Percentiles rank a stretch among this genome's conserved stretches.
Evolutionary conservation across 768 basidiomycete species (phyloP).

Genomic region (Phylloporus sp.): DNA sequence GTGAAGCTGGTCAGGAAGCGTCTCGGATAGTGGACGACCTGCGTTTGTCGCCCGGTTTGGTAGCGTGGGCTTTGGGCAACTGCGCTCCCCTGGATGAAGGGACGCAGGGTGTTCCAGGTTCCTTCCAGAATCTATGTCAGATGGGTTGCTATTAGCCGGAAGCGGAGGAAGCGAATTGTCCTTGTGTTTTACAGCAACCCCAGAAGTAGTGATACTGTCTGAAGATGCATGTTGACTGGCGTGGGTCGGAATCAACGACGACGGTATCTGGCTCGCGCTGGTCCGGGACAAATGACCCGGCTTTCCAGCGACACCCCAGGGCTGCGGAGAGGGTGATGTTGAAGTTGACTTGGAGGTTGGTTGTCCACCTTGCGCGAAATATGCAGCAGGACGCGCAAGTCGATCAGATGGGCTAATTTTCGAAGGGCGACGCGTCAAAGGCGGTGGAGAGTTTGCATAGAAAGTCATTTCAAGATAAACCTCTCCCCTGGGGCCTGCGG

Average conservation of each 20-base stretch:
- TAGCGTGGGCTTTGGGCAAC: conserved; percentile 17
- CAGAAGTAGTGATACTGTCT: conserved; percentile 5
- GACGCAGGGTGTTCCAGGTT: conserved; percentile 32
- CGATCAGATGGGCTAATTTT: conserved; percentile 50
- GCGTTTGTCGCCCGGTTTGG: conserved; percentile 5
- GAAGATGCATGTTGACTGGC: not conserved
- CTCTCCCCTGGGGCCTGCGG: conserved; percentile 71
- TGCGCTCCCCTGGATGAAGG: conserved; percentile 38
- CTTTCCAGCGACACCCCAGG: conserved; percentile 2
- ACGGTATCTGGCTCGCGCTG: conserved; percentile 12
- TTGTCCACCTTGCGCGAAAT: conserved; percentile 20
- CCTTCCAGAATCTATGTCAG: conserved; percentile 21
- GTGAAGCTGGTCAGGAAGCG: conserved; percentile 3
- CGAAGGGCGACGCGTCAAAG: conserved; percentile 48
- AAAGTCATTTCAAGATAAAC: conserved; percentile 93
- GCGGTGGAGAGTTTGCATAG: conserved; percentile 65
- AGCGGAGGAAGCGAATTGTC: conserved; percentile 39
- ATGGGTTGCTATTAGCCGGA: conserved; percentile 27
- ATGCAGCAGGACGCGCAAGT: conserved; percentile 38
- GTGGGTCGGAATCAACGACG: conserved; percentile 23
- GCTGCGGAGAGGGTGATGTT: conserved; percentile 13
- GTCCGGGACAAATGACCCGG: conserved; percentile 2
- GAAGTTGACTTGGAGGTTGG: conserved; percentile 10
- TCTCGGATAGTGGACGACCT: conserved; percentile 8
- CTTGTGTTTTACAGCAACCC: conserved; percentile 12